These are phyloP conservation scores for Scleroderma citrinum DNA, from an alignment of 768 basidiomycete species.

Conservation along the genomic window DNA sequence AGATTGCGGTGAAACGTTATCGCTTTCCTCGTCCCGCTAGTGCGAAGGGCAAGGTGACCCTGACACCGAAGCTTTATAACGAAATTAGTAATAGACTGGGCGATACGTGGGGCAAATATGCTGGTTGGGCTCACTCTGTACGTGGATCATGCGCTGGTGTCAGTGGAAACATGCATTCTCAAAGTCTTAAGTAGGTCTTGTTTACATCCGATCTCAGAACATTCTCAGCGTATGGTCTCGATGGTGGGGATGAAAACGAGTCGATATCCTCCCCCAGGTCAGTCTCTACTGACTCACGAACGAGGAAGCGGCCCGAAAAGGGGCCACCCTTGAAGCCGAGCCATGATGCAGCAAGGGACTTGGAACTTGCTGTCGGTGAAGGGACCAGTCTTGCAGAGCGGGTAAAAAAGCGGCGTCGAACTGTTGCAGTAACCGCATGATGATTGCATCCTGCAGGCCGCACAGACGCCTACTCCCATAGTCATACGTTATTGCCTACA, in stretches of 20 bases:
- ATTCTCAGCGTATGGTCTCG: constrained; percentile 53
- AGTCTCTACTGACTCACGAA: neutral
- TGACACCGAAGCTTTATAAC: constrained; percentile 76
- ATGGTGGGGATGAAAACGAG: constrained; percentile 8
- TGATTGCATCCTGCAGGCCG: neutral
- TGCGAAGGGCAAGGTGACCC: constrained; percentile 43
- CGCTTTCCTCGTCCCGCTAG: constrained; percentile 45
- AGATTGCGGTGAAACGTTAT: constrained; percentile 80
- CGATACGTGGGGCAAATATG: constrained; percentile 73
- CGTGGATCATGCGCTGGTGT: constrained; percentile 12
- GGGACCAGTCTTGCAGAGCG: constrained; percentile 33
- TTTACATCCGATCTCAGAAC: constrained; percentile 72
- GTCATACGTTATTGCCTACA: no score
- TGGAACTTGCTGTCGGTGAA: neutral
- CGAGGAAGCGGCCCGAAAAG: constrained; percentile 3
- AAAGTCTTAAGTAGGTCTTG: constrained; percentile 43
- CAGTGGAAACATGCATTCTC: constrained; percentile 1
- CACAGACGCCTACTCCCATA: no score
- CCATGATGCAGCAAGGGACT: neutral
- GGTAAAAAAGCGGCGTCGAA: constrained; percentile 36
- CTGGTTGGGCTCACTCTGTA: constrained; percentile 90
- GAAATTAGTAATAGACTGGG: constrained; percentile 58
- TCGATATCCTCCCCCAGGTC: constrained; percentile 16
- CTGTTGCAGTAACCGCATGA: constrained; percentile 14
- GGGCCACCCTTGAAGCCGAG: neutral